phyloP scores from a whole-genome alignment of 805 yeast species.

The Wickerhamiella hasegawae region DNA sequence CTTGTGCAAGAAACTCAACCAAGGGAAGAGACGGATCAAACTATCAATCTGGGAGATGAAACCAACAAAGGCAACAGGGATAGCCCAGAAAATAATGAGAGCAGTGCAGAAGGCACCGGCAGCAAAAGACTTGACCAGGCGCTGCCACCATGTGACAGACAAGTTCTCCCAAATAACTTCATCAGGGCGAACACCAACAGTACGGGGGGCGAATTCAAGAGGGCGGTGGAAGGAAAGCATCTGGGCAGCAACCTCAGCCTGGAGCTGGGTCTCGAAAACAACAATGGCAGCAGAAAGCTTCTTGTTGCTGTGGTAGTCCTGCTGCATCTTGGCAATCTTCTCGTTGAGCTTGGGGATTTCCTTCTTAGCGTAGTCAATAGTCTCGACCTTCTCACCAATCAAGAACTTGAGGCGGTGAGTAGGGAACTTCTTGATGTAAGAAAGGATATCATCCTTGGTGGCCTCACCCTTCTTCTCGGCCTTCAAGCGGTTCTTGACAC shows the following conservation, averaged over 20 bases:
- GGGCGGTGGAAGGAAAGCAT: constrained; percentile 36
- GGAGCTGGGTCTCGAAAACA: constrained; percentile 70
- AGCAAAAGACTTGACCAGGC: constrained; percentile 38
- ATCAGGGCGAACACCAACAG: constrained; percentile 57
- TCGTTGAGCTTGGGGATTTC: constrained; percentile 52
- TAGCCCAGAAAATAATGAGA: constrained; percentile 78
- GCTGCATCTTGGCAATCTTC: constrained; percentile 46
- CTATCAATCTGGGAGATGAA: constrained; percentile 68
- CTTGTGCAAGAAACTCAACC: constrained; percentile 58
- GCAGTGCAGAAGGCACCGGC: constrained; percentile 47
- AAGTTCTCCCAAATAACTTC: constrained; percentile 78
- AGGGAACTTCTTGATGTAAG: constrained; percentile 71
- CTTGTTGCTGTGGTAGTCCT: constrained; percentile 32
- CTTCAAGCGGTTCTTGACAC: constrained; percentile 46
- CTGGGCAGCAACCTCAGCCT: constrained; percentile 80
- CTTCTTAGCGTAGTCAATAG: constrained; percentile 57
- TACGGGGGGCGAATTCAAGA: constrained; percentile 28
- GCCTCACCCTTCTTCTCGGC: constrained; percentile 46
- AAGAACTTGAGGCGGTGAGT: constrained; percentile 51
- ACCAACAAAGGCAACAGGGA: constrained; percentile 98
- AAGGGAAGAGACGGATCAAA: constrained; percentile 32
- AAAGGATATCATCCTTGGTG: constrained; percentile 9
- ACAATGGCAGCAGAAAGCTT: constrained; percentile 76
- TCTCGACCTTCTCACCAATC: constrained; percentile 71
- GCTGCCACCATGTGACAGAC: constrained; percentile 37